Conservation (phyloP, 179 eudicot species). For the Silene noctiflora region DNA sequence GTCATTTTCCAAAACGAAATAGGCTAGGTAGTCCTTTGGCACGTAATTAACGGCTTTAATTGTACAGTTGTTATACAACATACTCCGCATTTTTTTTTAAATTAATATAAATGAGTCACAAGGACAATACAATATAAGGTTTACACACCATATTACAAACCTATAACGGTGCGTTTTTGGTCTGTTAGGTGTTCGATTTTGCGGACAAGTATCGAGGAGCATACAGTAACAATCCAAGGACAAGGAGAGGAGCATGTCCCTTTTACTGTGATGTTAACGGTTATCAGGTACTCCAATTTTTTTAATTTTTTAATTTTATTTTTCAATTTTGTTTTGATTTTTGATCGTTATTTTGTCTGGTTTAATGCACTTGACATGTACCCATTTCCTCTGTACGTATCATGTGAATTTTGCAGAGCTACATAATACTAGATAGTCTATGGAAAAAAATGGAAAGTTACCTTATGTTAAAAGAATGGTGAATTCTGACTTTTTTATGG, state of each 20-base stretch:
- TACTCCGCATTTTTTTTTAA: no score
- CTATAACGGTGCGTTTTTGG: neutral
- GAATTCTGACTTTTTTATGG: conserved; percentile 2
- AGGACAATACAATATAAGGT: no score
- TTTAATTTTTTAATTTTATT: neutral
- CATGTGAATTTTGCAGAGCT: conserved; percentile 13
- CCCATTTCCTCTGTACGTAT: conserved; percentile 1
- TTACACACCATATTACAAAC: no score
- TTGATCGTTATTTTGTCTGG: neutral
- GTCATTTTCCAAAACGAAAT: neutral
- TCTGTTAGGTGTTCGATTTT: conserved; percentile 71
- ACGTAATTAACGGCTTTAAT: no score
- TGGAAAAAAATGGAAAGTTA: neutral
- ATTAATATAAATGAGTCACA: no score
- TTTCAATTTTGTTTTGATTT: neutral
- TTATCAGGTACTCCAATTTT: conserved; percentile 53
- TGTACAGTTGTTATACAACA: no score
- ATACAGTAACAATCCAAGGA: conserved; percentile 60
- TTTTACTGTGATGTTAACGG: conserved; percentile 89
- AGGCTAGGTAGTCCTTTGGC: no score
- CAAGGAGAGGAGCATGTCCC: conserved; percentile 68
- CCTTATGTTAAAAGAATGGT: neutral
- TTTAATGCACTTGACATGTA: neutral
- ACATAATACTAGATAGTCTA: neutral
- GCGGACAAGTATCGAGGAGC: conserved; percentile 91